Evolutionary conservation across 2,329 filamentous ascomycete genomes (phyloP).

Genomic region (Talaromyces sp.): DNA sequence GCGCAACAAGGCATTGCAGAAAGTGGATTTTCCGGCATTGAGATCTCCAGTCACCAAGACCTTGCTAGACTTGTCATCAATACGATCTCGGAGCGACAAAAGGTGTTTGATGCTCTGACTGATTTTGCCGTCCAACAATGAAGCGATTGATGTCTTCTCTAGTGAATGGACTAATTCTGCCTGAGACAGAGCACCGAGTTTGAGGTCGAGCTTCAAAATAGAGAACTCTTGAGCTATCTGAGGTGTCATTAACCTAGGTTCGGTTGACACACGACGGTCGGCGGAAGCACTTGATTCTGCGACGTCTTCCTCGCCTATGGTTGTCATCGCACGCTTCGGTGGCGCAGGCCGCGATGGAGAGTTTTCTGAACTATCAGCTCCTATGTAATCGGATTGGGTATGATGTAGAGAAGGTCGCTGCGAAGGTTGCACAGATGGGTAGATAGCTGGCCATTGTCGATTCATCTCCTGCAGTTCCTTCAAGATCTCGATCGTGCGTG

Average conservation of each 20-base stretch:
- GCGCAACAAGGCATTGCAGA: slow-evolving; percentile 92
- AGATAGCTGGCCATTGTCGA: slow-evolving; percentile 85
- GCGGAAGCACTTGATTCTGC: slow-evolving; percentile 69
- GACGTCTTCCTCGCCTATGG: slow-evolving; percentile 52
- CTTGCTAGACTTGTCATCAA: slow-evolving; percentile 96
- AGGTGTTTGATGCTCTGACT: slow-evolving; percentile 89
- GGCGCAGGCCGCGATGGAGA: slow-evolving; percentile 44
- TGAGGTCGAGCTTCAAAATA: slow-evolving; percentile 87
- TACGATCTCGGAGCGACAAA: slow-evolving; percentile 77
- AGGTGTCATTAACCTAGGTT: slow-evolving; percentile 80
- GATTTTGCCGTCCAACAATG: slow-evolving; percentile 88
- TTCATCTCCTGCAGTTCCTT: slow-evolving; percentile 85
- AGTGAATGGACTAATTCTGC: slow-evolving; percentile 89
- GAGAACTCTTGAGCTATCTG: slow-evolving; percentile 96
- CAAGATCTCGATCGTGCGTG: slow-evolving; percentile 75
- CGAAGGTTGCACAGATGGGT: slow-evolving; percentile 58
- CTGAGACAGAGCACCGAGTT: slow-evolving; percentile 79
- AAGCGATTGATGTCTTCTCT: slow-evolving; percentile 85
- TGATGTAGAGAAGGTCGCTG: slow-evolving; percentile 32
- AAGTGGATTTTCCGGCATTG: slow-evolving; percentile 97
- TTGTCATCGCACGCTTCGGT: slow-evolving; percentile 67
- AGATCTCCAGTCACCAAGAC: slow-evolving; percentile 92
- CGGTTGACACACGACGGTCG: slow-evolving; percentile 55
- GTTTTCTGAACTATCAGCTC: slow-evolving; percentile 16
- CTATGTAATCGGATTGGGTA: slow-evolving; percentile 22